Conservation (phyloP, 108 stramenopile species). For the Skeletonema costatum region DNA sequence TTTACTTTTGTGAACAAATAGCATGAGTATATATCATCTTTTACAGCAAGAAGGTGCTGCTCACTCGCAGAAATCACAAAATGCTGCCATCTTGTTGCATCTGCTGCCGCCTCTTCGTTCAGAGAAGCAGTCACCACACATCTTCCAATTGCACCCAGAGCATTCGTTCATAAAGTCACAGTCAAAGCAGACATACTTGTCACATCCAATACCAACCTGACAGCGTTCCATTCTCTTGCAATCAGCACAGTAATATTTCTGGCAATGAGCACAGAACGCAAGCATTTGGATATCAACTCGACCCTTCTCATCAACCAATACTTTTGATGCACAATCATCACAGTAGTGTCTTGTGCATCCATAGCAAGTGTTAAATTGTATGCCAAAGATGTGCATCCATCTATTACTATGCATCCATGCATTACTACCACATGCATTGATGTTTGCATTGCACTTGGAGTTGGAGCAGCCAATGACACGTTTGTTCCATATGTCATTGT, state of each 20-base stretch:
- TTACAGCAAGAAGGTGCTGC: not conserved
- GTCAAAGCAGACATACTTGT: not conserved
- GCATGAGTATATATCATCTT: too few species aligned
- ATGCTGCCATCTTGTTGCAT: not conserved
- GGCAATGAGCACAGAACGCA: not conserved
- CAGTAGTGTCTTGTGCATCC: not conserved
- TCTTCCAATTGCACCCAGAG: not conserved
- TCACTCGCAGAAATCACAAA: not conserved
- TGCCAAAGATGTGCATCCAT: conserved; percentile 1
- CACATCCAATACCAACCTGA: not conserved
- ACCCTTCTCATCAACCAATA: not conserved
- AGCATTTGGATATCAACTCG: not conserved
- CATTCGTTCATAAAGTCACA: not conserved
- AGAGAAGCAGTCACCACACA: not conserved
- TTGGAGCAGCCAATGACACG: not conserved
- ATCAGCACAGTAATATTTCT: not conserved
- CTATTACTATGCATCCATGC: not conserved
- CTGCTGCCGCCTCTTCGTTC: not conserved
- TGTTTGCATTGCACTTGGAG: not conserved
- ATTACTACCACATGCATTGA: not conserved
- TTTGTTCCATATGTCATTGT: not conserved
- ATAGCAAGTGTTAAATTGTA: not conserved
- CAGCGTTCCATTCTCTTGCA: not conserved
- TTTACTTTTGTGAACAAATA: too few species aligned
- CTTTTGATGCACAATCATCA: not conserved